Conservation (phyloP, 2,329 filamentous ascomycete species). For the Clonostachys rhizophaga region DNA sequence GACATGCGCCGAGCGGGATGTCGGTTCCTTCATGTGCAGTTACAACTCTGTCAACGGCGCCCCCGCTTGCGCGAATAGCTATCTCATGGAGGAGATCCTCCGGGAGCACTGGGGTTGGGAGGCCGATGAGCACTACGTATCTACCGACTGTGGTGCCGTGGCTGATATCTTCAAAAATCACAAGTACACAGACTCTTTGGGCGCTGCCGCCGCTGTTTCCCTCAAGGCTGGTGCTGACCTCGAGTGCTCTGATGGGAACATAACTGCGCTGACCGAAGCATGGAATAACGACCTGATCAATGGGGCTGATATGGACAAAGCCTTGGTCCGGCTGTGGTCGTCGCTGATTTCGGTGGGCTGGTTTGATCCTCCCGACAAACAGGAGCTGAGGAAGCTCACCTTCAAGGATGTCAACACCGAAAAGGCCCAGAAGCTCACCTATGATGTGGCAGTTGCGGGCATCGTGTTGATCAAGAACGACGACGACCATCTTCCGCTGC, state of each 20-base stretch:
- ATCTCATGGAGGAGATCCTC: conserved; percentile 57
- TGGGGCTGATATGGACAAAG: conserved; percentile 9
- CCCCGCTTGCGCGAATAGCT: conserved; percentile 58
- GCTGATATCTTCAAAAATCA: conserved; percentile 47
- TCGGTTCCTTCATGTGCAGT: conserved; percentile 54
- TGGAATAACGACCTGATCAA: conserved; percentile 22
- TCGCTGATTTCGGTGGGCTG: conserved; percentile 51
- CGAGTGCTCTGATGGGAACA: conserved; percentile 9
- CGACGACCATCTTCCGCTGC: conserved; percentile 39
- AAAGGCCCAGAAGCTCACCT: conserved; percentile 47
- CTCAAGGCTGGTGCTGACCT: conserved; percentile 25
- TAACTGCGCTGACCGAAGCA: conserved; percentile 9
- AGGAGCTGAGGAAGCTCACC: conserved; percentile 42
- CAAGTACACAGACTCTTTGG: conserved; percentile 26
- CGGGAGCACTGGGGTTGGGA: conserved; percentile 63
- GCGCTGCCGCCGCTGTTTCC: conserved; percentile 23
- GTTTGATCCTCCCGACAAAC: conserved; percentile 40
- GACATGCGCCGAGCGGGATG: conserved; percentile 54
- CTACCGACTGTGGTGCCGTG: conserved; percentile 61
- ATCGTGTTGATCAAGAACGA: conserved; percentile 50
- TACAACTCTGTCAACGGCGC: conserved; percentile 63
- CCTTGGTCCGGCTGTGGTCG: conserved; percentile 39
- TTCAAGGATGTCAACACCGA: conserved; percentile 53
- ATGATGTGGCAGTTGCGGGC: conserved; percentile 44
- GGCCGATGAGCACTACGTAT: conserved; percentile 56